phyloP scores from a whole-genome alignment of 2,329 filamentous ascomycete species.

The Microsporum audouinii region DNA sequence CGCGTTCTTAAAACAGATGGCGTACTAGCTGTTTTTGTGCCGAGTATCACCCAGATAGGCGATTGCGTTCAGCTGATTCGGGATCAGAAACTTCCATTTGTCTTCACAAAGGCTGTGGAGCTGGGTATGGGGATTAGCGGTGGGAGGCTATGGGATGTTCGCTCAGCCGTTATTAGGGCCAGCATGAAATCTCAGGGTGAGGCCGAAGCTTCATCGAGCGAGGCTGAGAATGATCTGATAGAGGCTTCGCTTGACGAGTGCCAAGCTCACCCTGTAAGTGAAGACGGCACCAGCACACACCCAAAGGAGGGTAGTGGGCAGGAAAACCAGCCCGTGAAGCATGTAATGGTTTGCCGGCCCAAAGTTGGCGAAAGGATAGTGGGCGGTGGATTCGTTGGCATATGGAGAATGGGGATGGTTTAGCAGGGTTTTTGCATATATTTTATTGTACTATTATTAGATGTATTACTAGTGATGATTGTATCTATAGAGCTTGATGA shows the following conservation, averaged over 20 bases:
- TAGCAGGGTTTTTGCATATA: background rate
- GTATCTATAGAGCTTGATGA: background rate
- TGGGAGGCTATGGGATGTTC: constrained; percentile 39
- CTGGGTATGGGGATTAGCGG: constrained; percentile 36
- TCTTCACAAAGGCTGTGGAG: constrained; percentile 36
- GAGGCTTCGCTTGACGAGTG: background rate
- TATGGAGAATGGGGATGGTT: constrained; percentile 36
- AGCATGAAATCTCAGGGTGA: background rate
- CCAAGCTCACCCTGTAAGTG: background rate
- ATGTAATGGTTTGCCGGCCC: constrained; percentile 42
- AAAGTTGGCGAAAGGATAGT: constrained; percentile 38
- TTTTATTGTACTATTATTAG: background rate
- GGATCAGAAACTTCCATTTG: constrained; percentile 43
- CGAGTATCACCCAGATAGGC: constrained; percentile 66
- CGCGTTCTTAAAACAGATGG: constrained; percentile 52
- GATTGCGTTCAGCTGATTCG: constrained; percentile 49
- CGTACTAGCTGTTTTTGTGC: constrained; percentile 58
- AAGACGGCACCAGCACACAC: background rate
- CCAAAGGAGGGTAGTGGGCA: constrained; percentile 6
- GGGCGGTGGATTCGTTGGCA: constrained; percentile 42
- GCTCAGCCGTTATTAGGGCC: constrained; percentile 28
- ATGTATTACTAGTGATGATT: background rate
- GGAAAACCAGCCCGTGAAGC: constrained; percentile 17
- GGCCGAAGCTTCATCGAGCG: constrained; percentile 26
- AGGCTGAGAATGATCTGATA: background rate